phyloP scores from a whole-genome alignment of 106 monocot genomes.

The Posidonia australis region DNA sequence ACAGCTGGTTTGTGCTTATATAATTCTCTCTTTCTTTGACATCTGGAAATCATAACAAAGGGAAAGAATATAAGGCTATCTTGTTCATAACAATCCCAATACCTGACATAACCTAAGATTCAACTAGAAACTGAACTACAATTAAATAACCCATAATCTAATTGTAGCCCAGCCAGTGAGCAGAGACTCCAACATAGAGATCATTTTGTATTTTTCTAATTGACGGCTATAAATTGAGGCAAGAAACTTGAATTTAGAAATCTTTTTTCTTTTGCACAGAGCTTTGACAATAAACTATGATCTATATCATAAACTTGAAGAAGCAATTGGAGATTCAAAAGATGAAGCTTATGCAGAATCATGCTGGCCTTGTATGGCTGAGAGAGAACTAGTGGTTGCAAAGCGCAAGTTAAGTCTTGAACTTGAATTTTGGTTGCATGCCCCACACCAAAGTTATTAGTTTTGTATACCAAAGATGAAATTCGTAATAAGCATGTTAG shows the following conservation, averaged over 20 bases:
- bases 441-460: no score
- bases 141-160: no score
- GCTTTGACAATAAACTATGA: not conserved
- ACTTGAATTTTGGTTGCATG: not conserved
- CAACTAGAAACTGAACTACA: no score
- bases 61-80: no score
- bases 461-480: no score
- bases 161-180: no score
- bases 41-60: not conserved
- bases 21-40: not conserved
- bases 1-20: not conserved
- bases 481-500: no score
- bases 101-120: no score
- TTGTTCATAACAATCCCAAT: no score
- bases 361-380: conserved; percentile 11
- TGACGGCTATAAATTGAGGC: not conserved
- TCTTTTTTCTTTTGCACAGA: conserved; percentile 1
- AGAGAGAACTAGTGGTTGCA: conserved; percentile 6
- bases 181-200: no score
- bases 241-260: not conserved
- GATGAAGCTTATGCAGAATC: conserved; percentile 26
- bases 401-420: conserved; percentile 8
- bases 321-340: conserved; percentile 5
- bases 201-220: not conserved
- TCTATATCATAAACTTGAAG: conserved; percentile 10